Conservation (phyloP, 2,329 filamentous ascomycete genomes). For the Knoxdaviesia capensis region DNA sequence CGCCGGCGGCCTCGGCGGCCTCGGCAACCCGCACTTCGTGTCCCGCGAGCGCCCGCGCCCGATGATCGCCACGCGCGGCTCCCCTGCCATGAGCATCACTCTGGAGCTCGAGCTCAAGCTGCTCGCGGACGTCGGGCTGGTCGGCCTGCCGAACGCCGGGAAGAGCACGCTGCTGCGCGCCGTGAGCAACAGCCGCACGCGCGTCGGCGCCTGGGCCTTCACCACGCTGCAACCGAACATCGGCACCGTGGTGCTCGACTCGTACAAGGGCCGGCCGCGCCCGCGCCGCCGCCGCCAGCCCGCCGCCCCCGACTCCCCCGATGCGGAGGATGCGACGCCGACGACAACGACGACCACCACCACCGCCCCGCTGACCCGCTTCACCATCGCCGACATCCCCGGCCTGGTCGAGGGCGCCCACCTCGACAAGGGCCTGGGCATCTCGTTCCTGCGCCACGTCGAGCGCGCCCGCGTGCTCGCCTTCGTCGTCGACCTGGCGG, state of each 20-base stretch:
- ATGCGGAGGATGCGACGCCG: slow-evolving; percentile 12
- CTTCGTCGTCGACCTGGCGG: slow-evolving; percentile 75
- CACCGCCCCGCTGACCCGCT: slow-evolving; percentile 46
- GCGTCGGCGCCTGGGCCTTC: slow-evolving; percentile 90
- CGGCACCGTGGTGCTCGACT: slow-evolving; percentile 83
- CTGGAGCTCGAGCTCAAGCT: slow-evolving; percentile 86
- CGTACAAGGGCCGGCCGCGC: slow-evolving; percentile 54
- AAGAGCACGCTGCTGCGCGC: slow-evolving; percentile 84
- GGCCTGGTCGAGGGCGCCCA: slow-evolving; percentile 86
- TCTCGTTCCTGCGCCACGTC: slow-evolving; percentile 83
- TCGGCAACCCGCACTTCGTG: slow-evolving; percentile 87
- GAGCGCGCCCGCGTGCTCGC: slow-evolving; percentile 84
- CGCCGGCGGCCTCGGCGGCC: slow-evolving; percentile 68
- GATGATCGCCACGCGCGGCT: slow-evolving; percentile 75
- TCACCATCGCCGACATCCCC: slow-evolving; percentile 90
- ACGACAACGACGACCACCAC: too few species aligned
- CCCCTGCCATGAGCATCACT: slow-evolving; percentile 55
- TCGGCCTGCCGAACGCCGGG: slow-evolving; percentile 87
- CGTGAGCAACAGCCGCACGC: slow-evolving; percentile 70
- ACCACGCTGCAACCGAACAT: slow-evolving; percentile 92
- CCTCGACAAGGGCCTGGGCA: slow-evolving; percentile 73
- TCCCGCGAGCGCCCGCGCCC: slow-evolving; percentile 56
- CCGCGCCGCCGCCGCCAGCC: slow-evolving; percentile 10
- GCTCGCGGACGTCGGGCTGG: slow-evolving; percentile 82
- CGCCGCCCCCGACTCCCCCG: slow-evolving; percentile 14